Percentiles rank a stretch among this genome's conserved stretches.
phyloP scores from a whole-genome alignment of 768 basidiomycete genomes.

The Amanita subjunquillea region DNA sequence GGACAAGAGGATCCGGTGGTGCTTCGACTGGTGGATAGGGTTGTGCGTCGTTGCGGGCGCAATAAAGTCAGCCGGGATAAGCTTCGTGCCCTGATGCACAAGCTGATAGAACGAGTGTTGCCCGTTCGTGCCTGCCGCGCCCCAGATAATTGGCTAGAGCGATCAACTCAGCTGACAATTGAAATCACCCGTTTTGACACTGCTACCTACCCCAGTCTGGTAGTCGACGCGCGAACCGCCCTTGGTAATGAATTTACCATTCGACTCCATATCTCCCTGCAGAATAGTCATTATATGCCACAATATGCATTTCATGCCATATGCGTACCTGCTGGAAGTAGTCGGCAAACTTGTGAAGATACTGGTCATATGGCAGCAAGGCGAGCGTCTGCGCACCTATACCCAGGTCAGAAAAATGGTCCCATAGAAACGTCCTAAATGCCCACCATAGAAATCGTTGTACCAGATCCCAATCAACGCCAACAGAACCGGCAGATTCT shows the following conservation, averaged over 20 bases:
- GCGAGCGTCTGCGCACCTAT: conserved; percentile 88
- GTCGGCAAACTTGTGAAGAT: conserved; percentile 98
- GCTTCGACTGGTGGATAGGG: conserved; percentile 77
- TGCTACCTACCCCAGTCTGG: conserved; percentile 79
- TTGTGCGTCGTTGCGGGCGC: conserved; percentile 87
- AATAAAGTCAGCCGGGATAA: conserved; percentile 88
- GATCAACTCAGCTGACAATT: not conserved
- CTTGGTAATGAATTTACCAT: conserved; percentile 96
- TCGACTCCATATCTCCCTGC: conserved; percentile 97
- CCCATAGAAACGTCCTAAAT: not conserved
- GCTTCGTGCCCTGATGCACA: conserved; percentile 87
- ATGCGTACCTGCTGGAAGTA: conserved; percentile 86
- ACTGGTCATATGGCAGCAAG: conserved; percentile 96
- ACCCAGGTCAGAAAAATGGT: not conserved
- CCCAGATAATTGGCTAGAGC: conserved; percentile 93
- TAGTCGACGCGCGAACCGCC: conserved; percentile 87
- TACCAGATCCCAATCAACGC: conserved; percentile 95
- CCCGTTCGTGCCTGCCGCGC: conserved; percentile 95
- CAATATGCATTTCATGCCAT: not conserved
- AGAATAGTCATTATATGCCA: not conserved
- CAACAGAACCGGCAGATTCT: conserved; percentile 87
- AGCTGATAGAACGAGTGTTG: conserved; percentile 99
- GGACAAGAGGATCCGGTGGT: conserved; percentile 94
- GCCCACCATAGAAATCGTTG: conserved; percentile 87
- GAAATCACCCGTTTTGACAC: conserved; percentile 6